Evolutionary conservation across 148 eudicot genomes (phyloP), one percentile per base, ranked within the genome.

Genomic region (Polygonum aviculare): DNA sequence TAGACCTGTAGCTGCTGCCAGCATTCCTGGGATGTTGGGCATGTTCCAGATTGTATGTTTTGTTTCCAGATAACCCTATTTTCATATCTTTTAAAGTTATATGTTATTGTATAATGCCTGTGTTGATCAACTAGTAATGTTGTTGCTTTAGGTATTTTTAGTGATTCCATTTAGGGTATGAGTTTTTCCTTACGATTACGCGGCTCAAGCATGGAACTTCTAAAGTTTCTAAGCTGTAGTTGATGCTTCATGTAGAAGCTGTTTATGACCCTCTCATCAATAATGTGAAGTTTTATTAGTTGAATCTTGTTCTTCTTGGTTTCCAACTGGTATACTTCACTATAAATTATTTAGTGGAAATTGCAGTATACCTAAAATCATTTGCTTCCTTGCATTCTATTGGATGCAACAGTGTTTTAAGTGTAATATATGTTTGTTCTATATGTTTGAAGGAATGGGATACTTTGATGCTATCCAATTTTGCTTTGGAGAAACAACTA

Each of bases 11-110:
- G 97, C 93, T 80, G 94, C 94, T 78, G 98, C 99, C 16, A 93
- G 99, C 81, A 93, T 95, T 80, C 97, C 97, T 73, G 98, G 99
- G 81, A 95, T 93, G 99, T 85, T 95, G 75, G 99, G 99, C 74
- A 88, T 91, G 97, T 95, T 95, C 79, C 99, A 95, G 83, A 95
- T 87, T 70, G 97, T 93, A 93, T 39, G 99, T 77, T 40, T 73
- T 52, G 72, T 55, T 41, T 16, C 50, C 69, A 12, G 40, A 65
- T 40, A 60, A 15, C 59, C 7, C 33, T n/a, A 33, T 52, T 12
- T 44, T 67, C 33, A 62, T 22, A 50, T 71, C 7, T n/a, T 55
- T 45, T 70, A 26, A 33, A 3, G 12, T 5, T 33, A 67, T 67
- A 2, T 65, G n/a, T 65, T 67, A 12, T 15, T 12, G 33, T 26